phyloP scores from a whole-genome alignment of 768 basidiomycete species.

The Psilocybe subaeruginosa region DNA sequence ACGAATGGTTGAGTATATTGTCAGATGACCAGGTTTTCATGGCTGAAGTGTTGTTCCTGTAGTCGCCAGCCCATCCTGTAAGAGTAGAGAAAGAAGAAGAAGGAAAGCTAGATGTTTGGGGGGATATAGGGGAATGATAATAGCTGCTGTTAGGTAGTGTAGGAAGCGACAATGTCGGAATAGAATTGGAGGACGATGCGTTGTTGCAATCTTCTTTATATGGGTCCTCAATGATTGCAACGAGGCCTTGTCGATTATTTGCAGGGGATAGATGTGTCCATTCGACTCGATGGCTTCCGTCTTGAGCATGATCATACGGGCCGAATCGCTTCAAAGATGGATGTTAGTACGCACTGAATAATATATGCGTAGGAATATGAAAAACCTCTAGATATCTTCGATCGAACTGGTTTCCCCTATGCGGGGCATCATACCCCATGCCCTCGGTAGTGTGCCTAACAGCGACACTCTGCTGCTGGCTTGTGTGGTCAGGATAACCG shows the following conservation, averaged over 20 bases:
- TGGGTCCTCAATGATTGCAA: constrained; percentile 29
- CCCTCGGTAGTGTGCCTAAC: constrained; percentile 15
- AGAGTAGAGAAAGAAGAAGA: constrained; percentile 37
- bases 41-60: constrained; percentile 19
- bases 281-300: constrained; percentile 20
- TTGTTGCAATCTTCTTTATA: constrained; percentile 25
- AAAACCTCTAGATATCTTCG: constrained; percentile 28
- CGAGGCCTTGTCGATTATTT: constrained; percentile 24
- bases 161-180: constrained; percentile 20
- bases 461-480: constrained; percentile 11
- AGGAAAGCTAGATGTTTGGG: constrained; percentile 14
- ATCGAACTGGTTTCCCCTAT: constrained; percentile 22
- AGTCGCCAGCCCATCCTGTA: constrained; percentile 41
- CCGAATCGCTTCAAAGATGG: constrained; percentile 22
- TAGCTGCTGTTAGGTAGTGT: constrained; percentile 19
- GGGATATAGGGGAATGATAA: constrained; percentile 18
- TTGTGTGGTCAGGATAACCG: constrained; percentile 9
- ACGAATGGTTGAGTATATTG: constrained; percentile 2
- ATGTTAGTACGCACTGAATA: background rate
- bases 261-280: constrained; percentile 27
- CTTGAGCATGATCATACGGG: constrained; percentile 19
- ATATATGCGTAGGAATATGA: constrained; percentile 4
- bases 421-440: constrained; percentile 29
- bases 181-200: constrained; percentile 12
- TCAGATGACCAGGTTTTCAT: constrained; percentile 15